Evolutionary conservation across 371 early-diverging fungal species (phyloP), one percentile per base, ranked within the genome.

Genomic region (Syncephalis fuscata): DNA sequence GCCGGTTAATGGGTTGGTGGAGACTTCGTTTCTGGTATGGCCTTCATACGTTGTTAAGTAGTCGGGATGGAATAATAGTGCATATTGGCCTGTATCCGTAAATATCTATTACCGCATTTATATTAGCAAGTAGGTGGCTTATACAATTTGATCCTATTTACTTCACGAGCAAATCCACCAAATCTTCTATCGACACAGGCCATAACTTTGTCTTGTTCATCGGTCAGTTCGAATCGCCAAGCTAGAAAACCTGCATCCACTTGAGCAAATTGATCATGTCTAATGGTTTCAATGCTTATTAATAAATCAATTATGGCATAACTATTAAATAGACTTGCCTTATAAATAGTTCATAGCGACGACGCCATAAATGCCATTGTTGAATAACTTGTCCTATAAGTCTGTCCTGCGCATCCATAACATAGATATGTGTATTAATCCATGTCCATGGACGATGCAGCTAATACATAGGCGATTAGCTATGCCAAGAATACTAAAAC

Each of bases 371-470:
- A 54, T 92, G 85, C 91, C 92, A 92, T 39, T 76, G 71, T 51
- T 88, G 88, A 39, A 87, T 83, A n/a, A 87, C 85, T 60, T 85
- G 83, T 8, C 92, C 91, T 24, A 92, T 80, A 3, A 76, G 43
- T 8, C 68, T 63, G 46, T 78, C 78, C 22, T 71, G 64, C 1
- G 71, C 66, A 0, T 75, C 73, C 21, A 60, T 66, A 25, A 85
- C 70, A 52, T 67, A 73, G 23, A 92, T 78, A 2, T 68, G 62
- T 41, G 80, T 80, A 63, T 89, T 92, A 55, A 92, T 72, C 17
- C 79, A 66, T 5, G 83, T 76, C 60, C 85, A 75, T 5, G 87
- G 87, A 8, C 89, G 67, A 19, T 67, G 56, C 48, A 87, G 76
- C 65, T 70, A 46, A 14, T 21, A 23, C n/a, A n/a, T n/a, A n/a